Evolutionary conservation across 805 yeast species (phyloP), one percentile per base, ranked within the genome.

Genomic region (Metschnikowia cerradonensis): DNA sequence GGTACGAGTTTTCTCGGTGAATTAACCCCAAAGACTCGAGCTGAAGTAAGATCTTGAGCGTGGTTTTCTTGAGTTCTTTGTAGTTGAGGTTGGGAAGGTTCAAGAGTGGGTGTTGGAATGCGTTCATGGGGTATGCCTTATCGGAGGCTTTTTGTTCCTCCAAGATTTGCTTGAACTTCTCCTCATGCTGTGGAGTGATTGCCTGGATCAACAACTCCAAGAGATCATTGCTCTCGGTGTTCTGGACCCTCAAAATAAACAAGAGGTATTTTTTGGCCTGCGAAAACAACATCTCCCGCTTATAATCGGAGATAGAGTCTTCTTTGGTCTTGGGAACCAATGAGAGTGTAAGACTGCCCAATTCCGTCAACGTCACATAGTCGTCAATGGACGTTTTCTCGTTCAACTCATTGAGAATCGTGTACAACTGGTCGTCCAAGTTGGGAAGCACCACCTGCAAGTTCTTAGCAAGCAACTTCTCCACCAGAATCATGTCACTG

Each of bases 191-290:
- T 0, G 84, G 80, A 35, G 75, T 72, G 31, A 88, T 88, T 3
- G 86, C 86, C 3, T 84, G 79, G 8, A 87, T 75, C 46, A 90
- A 66, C 48, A 89, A 68, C 46, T 87, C 92, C 49, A 85, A 77
- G 42, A 92, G 74, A 55, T 82, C 84, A 1, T 78, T 72, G 23
- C 83, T 83, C 13, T 80, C 79, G 8, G 17, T 22, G 10, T 44
- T 36, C 71, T 94, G 97, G 5, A 94, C 88, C 56, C 90, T 83
- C 54, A 91, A 81, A 60, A 92, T 82, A 62, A 90, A 90, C 14
- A 86, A 69, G n/a, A 91, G 70, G 57, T 90, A 86, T 54, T 96
- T 74, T 65, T 92, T 92, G 0, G 87, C 90, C 61, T 89, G 90
- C 48, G 89, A 78, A 60, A 85, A 72, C 31, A 88, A 67, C 5